A percentile compares a stretch with the other conserved stretches of the same genome.
These are phyloP conservation scores for Hysterangium stoloniferum DNA, from an alignment of 768 basidiomycete genomes.

Conservation along the genomic window DNA sequence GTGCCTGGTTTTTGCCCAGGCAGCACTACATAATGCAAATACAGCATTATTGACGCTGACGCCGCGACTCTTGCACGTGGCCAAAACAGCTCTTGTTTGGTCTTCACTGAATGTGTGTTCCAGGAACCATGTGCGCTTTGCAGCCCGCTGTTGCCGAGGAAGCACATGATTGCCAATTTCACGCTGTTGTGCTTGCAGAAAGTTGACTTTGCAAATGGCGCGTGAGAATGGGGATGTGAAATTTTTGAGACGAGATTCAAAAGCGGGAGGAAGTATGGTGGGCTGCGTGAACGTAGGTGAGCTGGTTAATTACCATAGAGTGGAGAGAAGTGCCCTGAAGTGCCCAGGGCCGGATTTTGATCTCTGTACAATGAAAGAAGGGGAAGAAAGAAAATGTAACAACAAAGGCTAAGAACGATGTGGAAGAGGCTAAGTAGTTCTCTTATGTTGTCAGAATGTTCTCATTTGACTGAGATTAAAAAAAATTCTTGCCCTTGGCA, in stretches of 20 bases:
- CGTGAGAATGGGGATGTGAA: background rate
- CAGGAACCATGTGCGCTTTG: background rate
- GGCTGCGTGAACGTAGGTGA: background rate
- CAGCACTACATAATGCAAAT: conserved; percentile 16
- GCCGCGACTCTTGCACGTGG: conserved; percentile 15
- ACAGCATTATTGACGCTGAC: conserved; percentile 17
- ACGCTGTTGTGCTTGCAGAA: background rate
- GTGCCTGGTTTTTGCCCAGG: conserved; percentile 15
- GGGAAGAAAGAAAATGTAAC: no score
- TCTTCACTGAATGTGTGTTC: conserved; percentile 1
- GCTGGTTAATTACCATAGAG: no score
- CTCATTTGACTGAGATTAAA: no score
- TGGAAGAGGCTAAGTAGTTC: no score
- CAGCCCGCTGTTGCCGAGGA: background rate
- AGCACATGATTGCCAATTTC: conserved; percentile 2
- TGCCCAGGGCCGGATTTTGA: no score
- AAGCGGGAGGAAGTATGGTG: background rate
- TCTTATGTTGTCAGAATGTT: no score
- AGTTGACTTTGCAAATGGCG: background rate
- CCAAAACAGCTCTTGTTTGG: conserved; percentile 12
- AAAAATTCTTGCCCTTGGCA: no score
- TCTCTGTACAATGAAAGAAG: no score
- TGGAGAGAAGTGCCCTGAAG: no score
- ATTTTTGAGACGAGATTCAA: background rate
- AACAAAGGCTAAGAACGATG: no score